Percentiles rank a stretch among this genome's conserved stretches.
Evolutionary conservation across 495 filamentous ascomycete genomes (phyloP).

Genomic region (Corynascus novoguineensis): DNA sequence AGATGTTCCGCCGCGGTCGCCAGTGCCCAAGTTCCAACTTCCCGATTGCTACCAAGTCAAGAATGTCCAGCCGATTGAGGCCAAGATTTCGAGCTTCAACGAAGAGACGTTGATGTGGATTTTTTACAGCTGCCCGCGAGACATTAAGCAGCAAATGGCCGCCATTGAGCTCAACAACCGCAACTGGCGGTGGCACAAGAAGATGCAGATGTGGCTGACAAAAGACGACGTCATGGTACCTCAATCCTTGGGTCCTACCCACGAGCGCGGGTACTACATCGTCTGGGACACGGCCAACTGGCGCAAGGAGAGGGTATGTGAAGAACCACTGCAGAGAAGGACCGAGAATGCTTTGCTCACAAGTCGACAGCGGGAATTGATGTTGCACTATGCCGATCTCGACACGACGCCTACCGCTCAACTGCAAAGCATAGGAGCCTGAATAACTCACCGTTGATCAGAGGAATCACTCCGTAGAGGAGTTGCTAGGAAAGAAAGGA

Average conservation of each 20-base stretch:
- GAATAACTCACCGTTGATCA: not conserved
- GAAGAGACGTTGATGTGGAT: conserved; percentile 92
- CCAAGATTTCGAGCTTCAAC: conserved; percentile 74
- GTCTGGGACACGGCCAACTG: conserved; percentile 82
- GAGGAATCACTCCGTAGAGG: too few species aligned
- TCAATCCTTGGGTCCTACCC: conserved; percentile 56
- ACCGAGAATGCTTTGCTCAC: conserved; percentile 7
- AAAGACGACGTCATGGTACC: conserved; percentile 75
- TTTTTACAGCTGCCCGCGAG: conserved; percentile 84
- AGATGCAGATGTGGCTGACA: conserved; percentile 82
- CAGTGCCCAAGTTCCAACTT: conserved; percentile 70
- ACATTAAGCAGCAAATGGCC: conserved; percentile 78
- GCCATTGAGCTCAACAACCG: conserved; percentile 70
- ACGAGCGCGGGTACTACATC: conserved; percentile 82
- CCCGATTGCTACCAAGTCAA: conserved; percentile 82
- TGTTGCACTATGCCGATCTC: conserved; percentile 65
- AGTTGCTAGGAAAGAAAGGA: too few species aligned
- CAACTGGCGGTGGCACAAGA: conserved; percentile 92
- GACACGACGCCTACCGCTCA: conserved; percentile 41
- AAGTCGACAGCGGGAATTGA: conserved; percentile 62
- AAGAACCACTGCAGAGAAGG: not conserved
- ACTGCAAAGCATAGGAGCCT: conserved; percentile 9
- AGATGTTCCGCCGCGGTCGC: conserved; percentile 59
- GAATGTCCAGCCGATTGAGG: conserved; percentile 75
- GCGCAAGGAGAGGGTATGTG: conserved; percentile 73